A percentile compares a stretch with the other conserved stretches of the same genome.
phyloP scores from a whole-genome alignment of 2,329 filamentous ascomycete species.

The Parafenestella ontariensis region DNA sequence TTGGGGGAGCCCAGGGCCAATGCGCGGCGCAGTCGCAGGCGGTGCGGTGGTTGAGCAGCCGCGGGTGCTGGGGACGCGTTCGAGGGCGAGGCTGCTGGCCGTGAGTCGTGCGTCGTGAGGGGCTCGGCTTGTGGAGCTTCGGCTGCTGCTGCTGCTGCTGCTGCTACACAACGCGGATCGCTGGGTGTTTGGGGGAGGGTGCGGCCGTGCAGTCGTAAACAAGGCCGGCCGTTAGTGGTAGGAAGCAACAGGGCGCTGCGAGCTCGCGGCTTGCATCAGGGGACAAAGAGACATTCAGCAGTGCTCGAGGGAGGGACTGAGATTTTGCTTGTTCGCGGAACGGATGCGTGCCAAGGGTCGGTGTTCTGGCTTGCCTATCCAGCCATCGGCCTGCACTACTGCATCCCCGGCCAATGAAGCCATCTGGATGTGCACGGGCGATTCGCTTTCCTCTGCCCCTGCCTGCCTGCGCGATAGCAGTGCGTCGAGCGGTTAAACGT shows the following conservation, averaged over 20 bases:
- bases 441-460: constrained; percentile 10
- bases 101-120: constrained; percentile 8
- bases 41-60: constrained; percentile 1
- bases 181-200: background rate
- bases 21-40: constrained; percentile 10
- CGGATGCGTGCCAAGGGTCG: constrained; percentile 17
- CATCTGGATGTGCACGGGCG: constrained; percentile 10
- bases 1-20: constrained; percentile 21
- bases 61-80: constrained; percentile 5
- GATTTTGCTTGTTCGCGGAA: constrained; percentile 24
- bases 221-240: constrained; percentile 18
- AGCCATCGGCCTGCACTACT: constrained; percentile 20
- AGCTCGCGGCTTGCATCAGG: constrained; percentile 11
- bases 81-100: background rate
- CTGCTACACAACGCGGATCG: too few relatives aligned
- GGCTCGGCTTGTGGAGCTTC: constrained; percentile 12
- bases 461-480: background rate
- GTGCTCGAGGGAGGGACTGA: constrained; percentile 13
- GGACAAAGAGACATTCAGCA: constrained; percentile 7
- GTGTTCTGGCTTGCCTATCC: constrained; percentile 11
- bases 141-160: constrained; percentile 12
- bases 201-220: constrained; percentile 1
- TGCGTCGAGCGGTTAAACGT: constrained; percentile 1
- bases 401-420: constrained; percentile 25
- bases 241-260: constrained; percentile 7